Evolutionary conservation across 1,284 basidiomycete genomes (phyloP).

Genomic region (Uromyces viciae-fabae): DNA sequence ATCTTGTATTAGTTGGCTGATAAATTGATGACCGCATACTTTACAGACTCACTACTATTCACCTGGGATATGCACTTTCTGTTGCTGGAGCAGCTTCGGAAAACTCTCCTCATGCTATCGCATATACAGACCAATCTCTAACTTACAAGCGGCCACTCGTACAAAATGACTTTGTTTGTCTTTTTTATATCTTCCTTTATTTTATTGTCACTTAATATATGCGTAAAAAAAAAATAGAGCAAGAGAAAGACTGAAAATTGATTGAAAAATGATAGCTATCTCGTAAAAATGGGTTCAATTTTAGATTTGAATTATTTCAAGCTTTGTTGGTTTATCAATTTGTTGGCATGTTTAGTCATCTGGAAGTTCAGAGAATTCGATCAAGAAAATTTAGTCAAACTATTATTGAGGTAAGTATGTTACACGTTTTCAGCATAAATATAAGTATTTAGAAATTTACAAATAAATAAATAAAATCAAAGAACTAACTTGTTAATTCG

Average conservation of each 20-base stretch:
- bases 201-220: too few relatives aligned
- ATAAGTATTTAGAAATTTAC: neutral
- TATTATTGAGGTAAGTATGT: slow-evolving; percentile 1
- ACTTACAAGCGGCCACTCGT: slow-evolving; percentile 23
- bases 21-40: neutral
- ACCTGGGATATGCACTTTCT: slow-evolving; percentile 32
- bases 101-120: slow-evolving; percentile 17
- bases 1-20: neutral
- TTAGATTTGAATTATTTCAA: slow-evolving; percentile 41
- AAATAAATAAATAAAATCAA: neutral
- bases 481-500: neutral
- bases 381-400: slow-evolving; percentile 13
- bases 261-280: neutral
- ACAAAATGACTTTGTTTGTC: slow-evolving; percentile 35
- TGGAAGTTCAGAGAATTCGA: slow-evolving; percentile 15
- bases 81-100: slow-evolving; percentile 34
- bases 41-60: slow-evolving; percentile 27
- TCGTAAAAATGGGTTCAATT: slow-evolving; percentile 2
- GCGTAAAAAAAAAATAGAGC: too few relatives aligned
- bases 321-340: slow-evolving; percentile 30
- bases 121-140: slow-evolving; percentile 27
- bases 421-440: neutral
- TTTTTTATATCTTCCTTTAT: neutral
- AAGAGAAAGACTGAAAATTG: too few relatives aligned
- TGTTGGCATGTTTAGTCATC: slow-evolving; percentile 30